Evolutionary conservation across 2,329 filamentous ascomycete species (phyloP), one percentile per base, ranked within the genome.

Genomic region (Colletotrichum melonis): DNA sequence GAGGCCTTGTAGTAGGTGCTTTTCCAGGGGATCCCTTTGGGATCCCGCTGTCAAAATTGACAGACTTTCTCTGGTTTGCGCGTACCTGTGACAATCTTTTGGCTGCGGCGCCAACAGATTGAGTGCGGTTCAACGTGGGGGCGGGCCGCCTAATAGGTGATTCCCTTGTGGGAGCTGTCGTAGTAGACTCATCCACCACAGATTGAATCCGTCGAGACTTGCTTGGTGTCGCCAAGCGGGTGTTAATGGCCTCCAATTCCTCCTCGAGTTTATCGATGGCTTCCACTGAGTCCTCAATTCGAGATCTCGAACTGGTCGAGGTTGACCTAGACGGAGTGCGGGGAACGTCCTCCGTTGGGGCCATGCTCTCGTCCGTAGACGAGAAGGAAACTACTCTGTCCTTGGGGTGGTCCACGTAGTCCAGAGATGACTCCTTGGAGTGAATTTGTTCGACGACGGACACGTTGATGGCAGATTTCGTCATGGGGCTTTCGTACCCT

Each of bases 261-360:
- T 92, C 90, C 75, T 92, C 90, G 19, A 92, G 83, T 73, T 85
- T 84, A 77, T 92, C 91, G 24, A 92, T 83, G 74, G 89, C 90
- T 78, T 91, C 90, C 9, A 92, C 82, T 1, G 90, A 92, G 78
- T 92, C 90, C 78, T 92, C 91, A 63, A 92, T 92, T 22, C 89
- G 87, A 30, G 86, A 79, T 49, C 80, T 78, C 58, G 80, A 76
- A 52, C 74, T 82, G 14, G 57, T 60, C 9, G 72, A 74, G 14
- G 72, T 65, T 14, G 74, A 68, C 26, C 74, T 72, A 22, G 74
- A 63, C 3, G 72, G 65, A 3, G 72, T 74, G 16, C 52, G 56
- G 22, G 59, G 67, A 32, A 64, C 49, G 9, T 56, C 28, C n/a
- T 32, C 22, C 8, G 24, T n/a, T n/a, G 24, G 57, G 14, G 19